These are phyloP conservation scores for Syncephalastrum monosporum DNA, from an alignment of 371 early-diverging fungal species.

Conservation along the genomic window DNA sequence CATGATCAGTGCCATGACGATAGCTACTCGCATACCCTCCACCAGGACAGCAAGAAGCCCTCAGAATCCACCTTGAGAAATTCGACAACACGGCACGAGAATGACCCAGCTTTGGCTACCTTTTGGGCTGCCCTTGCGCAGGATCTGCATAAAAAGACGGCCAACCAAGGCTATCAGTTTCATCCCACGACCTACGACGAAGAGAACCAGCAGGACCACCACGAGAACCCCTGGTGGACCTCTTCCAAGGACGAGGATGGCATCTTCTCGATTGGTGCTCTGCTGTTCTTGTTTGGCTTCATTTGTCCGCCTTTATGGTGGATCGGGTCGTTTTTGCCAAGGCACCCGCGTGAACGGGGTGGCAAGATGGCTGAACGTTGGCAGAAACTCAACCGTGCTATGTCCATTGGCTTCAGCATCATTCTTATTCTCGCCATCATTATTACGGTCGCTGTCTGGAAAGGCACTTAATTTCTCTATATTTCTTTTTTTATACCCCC, in stretches of 20 bases:
- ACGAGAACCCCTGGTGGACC: slow-evolving; percentile 26
- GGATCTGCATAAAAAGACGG: slow-evolving; percentile 10
- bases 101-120: slow-evolving; percentile 4
- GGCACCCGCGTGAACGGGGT: slow-evolving; percentile 23
- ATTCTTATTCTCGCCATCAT: slow-evolving; percentile 34
- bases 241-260: slow-evolving; percentile 32
- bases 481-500: background rate
- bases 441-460: slow-evolving; percentile 24
- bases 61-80: slow-evolving; percentile 13
- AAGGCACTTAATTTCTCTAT: slow-evolving; percentile 2
- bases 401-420: slow-evolving; percentile 47
- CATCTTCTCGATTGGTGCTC: slow-evolving; percentile 27
- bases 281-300: slow-evolving; percentile 47
- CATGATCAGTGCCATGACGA: too few species aligned
- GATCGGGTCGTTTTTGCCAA: slow-evolving; percentile 42
- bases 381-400: slow-evolving; percentile 38
- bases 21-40: too few species aligned
- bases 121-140: slow-evolving; percentile 14
- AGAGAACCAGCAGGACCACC: slow-evolving; percentile 1
- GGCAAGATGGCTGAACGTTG: slow-evolving; percentile 49
- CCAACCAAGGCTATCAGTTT: slow-evolving; percentile 10
- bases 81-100: background rate
- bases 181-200: slow-evolving; percentile 5
- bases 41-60: slow-evolving; percentile 7
- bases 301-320: slow-evolving; percentile 46